Evolutionary conservation across 1,284 basidiomycete genomes (phyloP), one percentile per base, ranked within the genome.

Genomic region (Sanguinoderma infundibulare): DNA sequence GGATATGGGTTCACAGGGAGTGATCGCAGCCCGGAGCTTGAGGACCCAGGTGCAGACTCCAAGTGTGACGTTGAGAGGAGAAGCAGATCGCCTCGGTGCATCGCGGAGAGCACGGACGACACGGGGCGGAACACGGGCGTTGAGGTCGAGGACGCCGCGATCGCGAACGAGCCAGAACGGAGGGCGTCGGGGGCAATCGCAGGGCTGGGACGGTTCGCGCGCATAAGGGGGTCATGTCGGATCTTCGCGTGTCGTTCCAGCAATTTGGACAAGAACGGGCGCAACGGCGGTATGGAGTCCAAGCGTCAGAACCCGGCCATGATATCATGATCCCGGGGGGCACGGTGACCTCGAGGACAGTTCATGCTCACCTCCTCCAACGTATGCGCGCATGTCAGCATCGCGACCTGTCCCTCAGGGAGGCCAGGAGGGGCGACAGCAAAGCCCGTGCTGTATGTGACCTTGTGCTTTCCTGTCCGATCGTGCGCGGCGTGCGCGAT

Each of bases 1-100:
- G 90, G 89, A 70, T 91, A 92, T 0, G 87, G 89, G 15, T 86
- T 89, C 22, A 92, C 77, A 1, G 89, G 88, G 0, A 91, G 79
- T 0, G 86, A 79, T 14, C 76, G 76, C 17, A 82, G 57, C 1
- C 61, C 57, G 15, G 67, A 63, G 36, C 67, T 32, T 24, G 47
- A 68, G 22, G 66, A n/a, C 7, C 24, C 42, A 28, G 42, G 14
- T 26, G 39, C 22, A 28, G 24, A 17, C 17, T 10, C 26, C 8
- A 17, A 32, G n/a, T 24, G 34, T 67, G 72, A 47, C 28, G 73
- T 60, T 46, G 81, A 79, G 44, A 86, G 72, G 6, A 87, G 70
- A 15, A 89, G 69, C 24, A 91, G 73, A 71, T 92, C 89, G 2
- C 85, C 85, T 10, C 79, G 77, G 53, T 85, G 87, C 40, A 90